These are phyloP conservation scores for Penicillium brasilianum DNA, from an alignment of 2,329 filamentous ascomycete genomes.

Conservation along the genomic window DNA sequence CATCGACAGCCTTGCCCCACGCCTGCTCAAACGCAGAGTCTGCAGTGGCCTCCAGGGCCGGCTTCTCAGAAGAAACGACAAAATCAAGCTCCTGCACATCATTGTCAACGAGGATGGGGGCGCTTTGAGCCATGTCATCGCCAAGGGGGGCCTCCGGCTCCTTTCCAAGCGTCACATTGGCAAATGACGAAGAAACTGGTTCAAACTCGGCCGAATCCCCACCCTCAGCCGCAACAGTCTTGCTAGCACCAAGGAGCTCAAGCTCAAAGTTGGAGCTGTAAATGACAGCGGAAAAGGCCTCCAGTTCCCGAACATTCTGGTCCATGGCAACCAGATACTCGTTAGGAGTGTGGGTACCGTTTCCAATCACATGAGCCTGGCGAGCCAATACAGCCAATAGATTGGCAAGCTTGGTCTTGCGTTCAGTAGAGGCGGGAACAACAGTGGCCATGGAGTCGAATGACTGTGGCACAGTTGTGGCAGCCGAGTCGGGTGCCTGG, in stretches of 20 bases:
- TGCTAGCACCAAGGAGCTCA: slow-evolving; percentile 35
- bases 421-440: slow-evolving; percentile 45
- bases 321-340: slow-evolving; percentile 53
- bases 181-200: slow-evolving; percentile 24
- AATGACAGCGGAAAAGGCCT: slow-evolving; percentile 56
- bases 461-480: slow-evolving; percentile 51
- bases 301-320: slow-evolving; percentile 53
- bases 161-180: slow-evolving; percentile 29
- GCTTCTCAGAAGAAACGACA: background rate
- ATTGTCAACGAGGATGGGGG: slow-evolving; percentile 18
- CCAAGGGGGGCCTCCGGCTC: slow-evolving; percentile 13
- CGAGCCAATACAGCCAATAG: slow-evolving; percentile 87
- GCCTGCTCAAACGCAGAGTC: slow-evolving; percentile 42
- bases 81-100: slow-evolving; percentile 6
- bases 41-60: slow-evolving; percentile 16
- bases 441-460: slow-evolving; percentile 52
- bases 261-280: slow-evolving; percentile 55
- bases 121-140: slow-evolving; percentile 13
- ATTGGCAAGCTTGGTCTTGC: slow-evolving; percentile 78
- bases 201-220: slow-evolving; percentile 13
- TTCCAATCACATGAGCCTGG: slow-evolving; percentile 88
- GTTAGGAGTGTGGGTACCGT: slow-evolving; percentile 59
- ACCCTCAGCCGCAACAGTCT: slow-evolving; percentile 14
- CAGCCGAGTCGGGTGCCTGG: slow-evolving; percentile 54
- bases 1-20: slow-evolving; percentile 46